These are phyloP conservation scores for Sporothrix sp. DNA, from an alignment of 2,329 filamentous ascomycete species.

Conservation along the genomic window DNA sequence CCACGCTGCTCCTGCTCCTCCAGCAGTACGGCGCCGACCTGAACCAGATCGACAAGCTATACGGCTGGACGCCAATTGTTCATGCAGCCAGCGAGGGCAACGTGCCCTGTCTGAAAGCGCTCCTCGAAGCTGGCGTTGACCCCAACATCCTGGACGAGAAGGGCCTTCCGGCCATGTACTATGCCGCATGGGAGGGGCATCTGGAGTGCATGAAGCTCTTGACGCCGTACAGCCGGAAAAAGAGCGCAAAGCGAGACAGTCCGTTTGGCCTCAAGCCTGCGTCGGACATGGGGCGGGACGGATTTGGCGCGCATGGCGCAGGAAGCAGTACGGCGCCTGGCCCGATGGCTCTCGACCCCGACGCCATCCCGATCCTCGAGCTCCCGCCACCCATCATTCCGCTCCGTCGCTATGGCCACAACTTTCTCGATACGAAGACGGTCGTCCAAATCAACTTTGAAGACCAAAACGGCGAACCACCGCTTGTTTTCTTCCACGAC, in stretches of 20 bases:
- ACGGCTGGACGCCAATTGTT: slow-evolving; percentile 93
- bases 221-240: slow-evolving; percentile 44
- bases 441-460: slow-evolving; percentile 91
- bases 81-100: slow-evolving; percentile 96
- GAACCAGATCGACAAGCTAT: slow-evolving; percentile 88
- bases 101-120: slow-evolving; percentile 71
- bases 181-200: slow-evolving; percentile 96
- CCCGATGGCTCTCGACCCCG: slow-evolving; percentile 62
- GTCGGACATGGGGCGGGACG: not conserved
- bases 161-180: slow-evolving; percentile 88
- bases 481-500: slow-evolving; percentile 92
- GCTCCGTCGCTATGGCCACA: slow-evolving; percentile 87
- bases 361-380: slow-evolving; percentile 85
- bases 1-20: slow-evolving; percentile 68
- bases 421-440: slow-evolving; percentile 95
- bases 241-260: slow-evolving; percentile 26
- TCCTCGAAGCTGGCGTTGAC: slow-evolving; percentile 71
- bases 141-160: slow-evolving; percentile 83
- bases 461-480: slow-evolving; percentile 60
- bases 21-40: slow-evolving; percentile 81
- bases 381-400: slow-evolving; percentile 94
- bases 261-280: slow-evolving; percentile 32
- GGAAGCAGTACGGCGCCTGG: slow-evolving; percentile 41
- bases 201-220: slow-evolving; percentile 88
- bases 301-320: slow-evolving; percentile 30